Evolutionary conservation across 2,329 filamentous ascomycete genomes (phyloP).

Genomic region (Escovopsis sp.): DNA sequence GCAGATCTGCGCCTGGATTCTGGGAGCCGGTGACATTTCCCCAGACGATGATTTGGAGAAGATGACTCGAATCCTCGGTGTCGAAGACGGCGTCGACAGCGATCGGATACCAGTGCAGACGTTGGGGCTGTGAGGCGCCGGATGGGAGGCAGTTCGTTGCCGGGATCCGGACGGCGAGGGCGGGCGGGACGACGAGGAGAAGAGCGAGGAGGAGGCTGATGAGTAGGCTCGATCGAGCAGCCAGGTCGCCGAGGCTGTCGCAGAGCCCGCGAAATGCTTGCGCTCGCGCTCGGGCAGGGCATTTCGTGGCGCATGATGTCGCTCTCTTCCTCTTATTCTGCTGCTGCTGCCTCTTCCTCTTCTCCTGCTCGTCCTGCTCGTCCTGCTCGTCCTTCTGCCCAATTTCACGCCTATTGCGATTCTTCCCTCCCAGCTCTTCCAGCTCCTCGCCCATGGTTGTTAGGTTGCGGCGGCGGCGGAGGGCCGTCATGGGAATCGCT

Average conservation of each 20-base stretch:
- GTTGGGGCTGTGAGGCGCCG: constrained; percentile 40
- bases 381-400: no score
- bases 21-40: constrained; percentile 77
- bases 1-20: constrained; percentile 36
- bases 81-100: constrained; percentile 65
- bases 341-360: no score
- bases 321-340: not conserved
- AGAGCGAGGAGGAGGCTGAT: constrained; percentile 23
- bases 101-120: constrained; percentile 67
- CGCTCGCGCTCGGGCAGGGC: constrained; percentile 2
- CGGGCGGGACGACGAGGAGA: constrained; percentile 26
- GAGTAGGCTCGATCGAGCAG: constrained; percentile 14
- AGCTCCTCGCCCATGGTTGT: constrained; percentile 1
- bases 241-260: not conserved
- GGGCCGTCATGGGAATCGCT: not conserved
- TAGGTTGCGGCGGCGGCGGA: not conserved
- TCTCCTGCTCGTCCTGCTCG: no score
- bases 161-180: constrained; percentile 50
- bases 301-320: not conserved
- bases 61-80: constrained; percentile 41
- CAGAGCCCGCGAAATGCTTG: not conserved
- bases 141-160: constrained; percentile 74
- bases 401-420: no score
- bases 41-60: constrained; percentile 66
- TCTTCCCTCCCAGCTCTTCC: not conserved